phyloP scores from a whole-genome alignment of 1,139 yeast genomes.

The Lodderomyces elongisporus region DNA sequence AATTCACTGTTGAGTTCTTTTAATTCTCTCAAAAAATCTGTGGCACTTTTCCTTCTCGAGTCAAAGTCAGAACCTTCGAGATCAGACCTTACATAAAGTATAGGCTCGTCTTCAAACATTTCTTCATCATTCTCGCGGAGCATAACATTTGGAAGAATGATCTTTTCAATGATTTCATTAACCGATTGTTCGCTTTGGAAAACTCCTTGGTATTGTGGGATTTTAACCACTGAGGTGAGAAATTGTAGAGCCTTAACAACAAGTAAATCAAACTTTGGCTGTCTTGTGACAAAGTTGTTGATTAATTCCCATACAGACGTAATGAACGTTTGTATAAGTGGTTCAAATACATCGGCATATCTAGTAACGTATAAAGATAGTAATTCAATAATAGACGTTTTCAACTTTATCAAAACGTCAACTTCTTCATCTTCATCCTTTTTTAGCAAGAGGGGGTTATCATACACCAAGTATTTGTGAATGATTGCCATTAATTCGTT shows the following conservation, averaged over 20 bases:
- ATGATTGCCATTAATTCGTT: constrained; percentile 71
- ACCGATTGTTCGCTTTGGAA: constrained; percentile 67
- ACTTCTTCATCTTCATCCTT: constrained; percentile 67
- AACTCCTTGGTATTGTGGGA: constrained; percentile 53
- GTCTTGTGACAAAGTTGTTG: constrained; percentile 54
- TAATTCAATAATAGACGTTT: constrained; percentile 80
- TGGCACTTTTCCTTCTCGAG: constrained; percentile 85
- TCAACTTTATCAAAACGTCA: constrained; percentile 67
- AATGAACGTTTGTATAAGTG: constrained; percentile 71
- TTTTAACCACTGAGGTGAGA: constrained; percentile 73
- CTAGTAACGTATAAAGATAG: constrained; percentile 82
- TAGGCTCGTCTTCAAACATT: constrained; percentile 93
- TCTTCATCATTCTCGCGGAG: constrained; percentile 87
- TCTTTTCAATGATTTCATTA: constrained; percentile 73
- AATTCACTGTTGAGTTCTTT: constrained; percentile 72
- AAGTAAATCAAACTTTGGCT: constrained; percentile 77
- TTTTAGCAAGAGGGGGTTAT: constrained; percentile 45
- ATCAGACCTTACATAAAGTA: constrained; percentile 85
- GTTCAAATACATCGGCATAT: constrained; percentile 85
- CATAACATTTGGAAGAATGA: constrained; percentile 82
- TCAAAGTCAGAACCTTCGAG: constrained; percentile 93
- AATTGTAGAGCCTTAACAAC: constrained; percentile 79
- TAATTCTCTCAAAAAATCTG: constrained; percentile 84
- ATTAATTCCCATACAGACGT: constrained; percentile 79
- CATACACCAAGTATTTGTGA: constrained; percentile 71